Conservation (phyloP, 2,329 filamentous ascomycete genomes). For the Calonectria ilicicola region DNA sequence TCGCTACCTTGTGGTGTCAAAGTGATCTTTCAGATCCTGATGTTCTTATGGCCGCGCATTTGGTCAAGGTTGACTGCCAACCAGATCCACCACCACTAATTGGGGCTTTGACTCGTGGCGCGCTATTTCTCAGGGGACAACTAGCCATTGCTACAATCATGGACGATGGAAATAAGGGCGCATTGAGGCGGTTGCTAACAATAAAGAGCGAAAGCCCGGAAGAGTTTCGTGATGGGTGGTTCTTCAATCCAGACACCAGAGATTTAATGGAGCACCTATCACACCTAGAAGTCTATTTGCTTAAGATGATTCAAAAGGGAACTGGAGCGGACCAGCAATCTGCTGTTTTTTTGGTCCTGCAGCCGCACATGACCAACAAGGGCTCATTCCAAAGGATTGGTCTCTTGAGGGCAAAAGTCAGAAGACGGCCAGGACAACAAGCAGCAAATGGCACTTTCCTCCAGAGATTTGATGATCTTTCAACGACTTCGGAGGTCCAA, state of each 20-base stretch:
- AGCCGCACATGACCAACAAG: background rate
- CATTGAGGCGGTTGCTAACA: background rate
- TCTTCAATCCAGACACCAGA: conserved; percentile 17
- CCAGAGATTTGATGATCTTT: conserved; percentile 7
- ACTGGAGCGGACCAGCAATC: background rate
- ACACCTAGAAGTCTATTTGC: background rate
- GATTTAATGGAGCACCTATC: background rate
- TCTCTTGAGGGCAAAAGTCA: conserved; percentile 1
- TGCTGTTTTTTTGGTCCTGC: conserved; percentile 16
- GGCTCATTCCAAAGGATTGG: conserved; percentile 7
- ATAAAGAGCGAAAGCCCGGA: background rate
- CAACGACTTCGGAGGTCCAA: background rate
- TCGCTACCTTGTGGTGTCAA: conserved; percentile 26
- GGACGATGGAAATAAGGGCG: background rate
- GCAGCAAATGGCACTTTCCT: background rate
- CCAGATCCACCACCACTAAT: conserved; percentile 23
- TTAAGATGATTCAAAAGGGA: conserved; percentile 20
- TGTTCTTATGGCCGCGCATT: background rate
- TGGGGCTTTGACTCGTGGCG: conserved; percentile 12
- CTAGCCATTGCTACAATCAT: conserved; percentile 18
- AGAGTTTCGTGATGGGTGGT: conserved; percentile 13
- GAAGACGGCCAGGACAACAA: background rate
- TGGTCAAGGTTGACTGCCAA: conserved; percentile 21
- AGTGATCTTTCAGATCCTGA: conserved; percentile 15
- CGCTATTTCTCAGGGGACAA: conserved; percentile 12